A percentile compares a stretch with the other conserved stretches of the same genome.
Evolutionary conservation across 257 asterid genomes (phyloP).

Genomic region (Penstemon eatonii): DNA sequence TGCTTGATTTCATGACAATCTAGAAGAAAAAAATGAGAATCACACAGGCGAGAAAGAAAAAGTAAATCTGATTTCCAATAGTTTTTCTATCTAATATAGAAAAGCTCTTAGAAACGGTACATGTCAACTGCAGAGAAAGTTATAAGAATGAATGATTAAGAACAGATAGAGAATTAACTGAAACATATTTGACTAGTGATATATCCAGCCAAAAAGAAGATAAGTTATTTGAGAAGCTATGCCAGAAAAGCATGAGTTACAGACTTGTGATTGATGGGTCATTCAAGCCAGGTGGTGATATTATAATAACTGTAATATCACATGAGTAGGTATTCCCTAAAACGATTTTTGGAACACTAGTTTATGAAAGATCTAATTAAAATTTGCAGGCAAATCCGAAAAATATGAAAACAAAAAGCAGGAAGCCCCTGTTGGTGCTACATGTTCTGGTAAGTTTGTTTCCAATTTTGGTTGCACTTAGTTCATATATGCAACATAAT

Average conservation of each 20-base stretch:
- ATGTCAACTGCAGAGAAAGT: background rate
- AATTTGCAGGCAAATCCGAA: background rate
- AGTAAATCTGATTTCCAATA: constrained; percentile 2
- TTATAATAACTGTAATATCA: background rate
- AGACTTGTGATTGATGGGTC: background rate
- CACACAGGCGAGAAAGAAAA: constrained; percentile 14
- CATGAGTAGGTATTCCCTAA: background rate
- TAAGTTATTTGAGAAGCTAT: background rate
- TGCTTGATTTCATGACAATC: constrained; percentile 67
- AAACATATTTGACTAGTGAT: background rate
- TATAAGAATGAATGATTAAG: background rate
- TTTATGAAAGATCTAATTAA: background rate
- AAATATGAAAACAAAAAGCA: background rate
- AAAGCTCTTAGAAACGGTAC: background rate
- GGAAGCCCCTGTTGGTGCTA: background rate
- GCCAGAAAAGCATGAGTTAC: background rate
- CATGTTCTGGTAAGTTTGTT: background rate
- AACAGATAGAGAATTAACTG: background rate
- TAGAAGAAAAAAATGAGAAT: constrained; percentile 35
- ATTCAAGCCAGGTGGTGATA: constrained; percentile 1
- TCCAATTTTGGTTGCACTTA: background rate
- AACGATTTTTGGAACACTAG: background rate
- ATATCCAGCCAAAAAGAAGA: background rate
- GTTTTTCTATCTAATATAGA: background rate
- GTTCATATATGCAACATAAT: constrained; percentile 9